A percentile compares a stretch with the other conserved stretches of the same genome.
These are phyloP conservation scores for Akebia trifoliata DNA, from an alignment of 164 flowering plant species.

Conservation along the genomic window DNA sequence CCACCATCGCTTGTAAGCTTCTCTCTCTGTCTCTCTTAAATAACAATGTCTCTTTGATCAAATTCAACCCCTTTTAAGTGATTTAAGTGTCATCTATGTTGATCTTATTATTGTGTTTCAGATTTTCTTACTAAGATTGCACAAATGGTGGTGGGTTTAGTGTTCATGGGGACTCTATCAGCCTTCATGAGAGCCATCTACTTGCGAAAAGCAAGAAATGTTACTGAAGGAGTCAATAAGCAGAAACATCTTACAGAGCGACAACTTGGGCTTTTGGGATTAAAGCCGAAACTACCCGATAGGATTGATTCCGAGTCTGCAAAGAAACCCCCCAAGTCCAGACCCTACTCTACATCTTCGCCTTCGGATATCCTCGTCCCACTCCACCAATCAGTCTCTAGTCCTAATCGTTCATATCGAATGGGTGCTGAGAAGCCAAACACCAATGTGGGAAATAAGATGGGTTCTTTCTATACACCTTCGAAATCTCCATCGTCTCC, in stretches of 20 bases:
- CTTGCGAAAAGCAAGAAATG: slow-evolving; percentile 33
- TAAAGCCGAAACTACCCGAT: slow-evolving; percentile 40
- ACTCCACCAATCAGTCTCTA: slow-evolving; percentile 50
- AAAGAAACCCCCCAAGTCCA: slow-evolving; percentile 69
- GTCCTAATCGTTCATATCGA: slow-evolving; percentile 36
- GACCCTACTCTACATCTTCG: slow-evolving; percentile 28
- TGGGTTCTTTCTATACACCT: slow-evolving; percentile 35
- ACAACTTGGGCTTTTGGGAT: slow-evolving; percentile 68
- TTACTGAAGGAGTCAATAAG: slow-evolving; percentile 33
- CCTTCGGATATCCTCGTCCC: slow-evolving; percentile 65
- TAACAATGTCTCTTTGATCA: not conserved
- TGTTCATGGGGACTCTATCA: slow-evolving; percentile 51
- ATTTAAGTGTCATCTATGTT: not conserved
- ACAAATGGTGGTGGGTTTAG: slow-evolving; percentile 33
- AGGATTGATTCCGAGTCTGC: slow-evolving; percentile 31
- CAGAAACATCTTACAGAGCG: slow-evolving; percentile 43
- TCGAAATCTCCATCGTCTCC: slow-evolving; percentile 56
- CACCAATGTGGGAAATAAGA: slow-evolving; percentile 35
- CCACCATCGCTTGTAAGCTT: slow-evolving; percentile 59
- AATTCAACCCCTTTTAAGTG: not conserved
- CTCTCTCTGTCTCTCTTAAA: not conserved
- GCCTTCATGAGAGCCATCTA: slow-evolving; percentile 55
- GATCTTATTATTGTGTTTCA: slow-evolving; percentile 26
- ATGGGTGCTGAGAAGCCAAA: slow-evolving; percentile 38
- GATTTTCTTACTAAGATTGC: slow-evolving; percentile 42